Evolutionary conservation across 495 filamentous ascomycete genomes (phyloP), one percentile per base, ranked within the genome.

Genomic region (Pyrenula aspistea): DNA sequence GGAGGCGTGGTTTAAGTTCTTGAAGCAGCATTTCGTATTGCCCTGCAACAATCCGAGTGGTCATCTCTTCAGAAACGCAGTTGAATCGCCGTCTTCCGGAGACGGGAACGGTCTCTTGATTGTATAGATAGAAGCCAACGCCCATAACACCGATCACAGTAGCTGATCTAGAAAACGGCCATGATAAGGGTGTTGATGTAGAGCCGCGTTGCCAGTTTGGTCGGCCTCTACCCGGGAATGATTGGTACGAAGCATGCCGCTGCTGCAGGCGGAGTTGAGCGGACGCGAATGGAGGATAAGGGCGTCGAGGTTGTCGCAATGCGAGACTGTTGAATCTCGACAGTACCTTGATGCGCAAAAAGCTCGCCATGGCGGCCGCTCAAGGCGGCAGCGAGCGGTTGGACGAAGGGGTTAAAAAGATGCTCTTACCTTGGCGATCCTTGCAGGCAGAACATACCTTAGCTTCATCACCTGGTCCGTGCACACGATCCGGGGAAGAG

Each of bases 61-160:
- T 84, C 1, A 63, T 67, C n/a, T 70, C 61, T 21, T 77, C 67
- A 25, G 77, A 78, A 42, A 91, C 72, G 59, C 84, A 82, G 63
- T 92, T 95, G 74, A 97, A 96, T 47, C 91, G 82, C 53, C 78
- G 79, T 20, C 92, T 83, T 2, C 87, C 86, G 8, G 84, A 85
- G 48, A 89, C 68, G 68, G 73, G 56, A 10, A 95, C 91, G 10
- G 75, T 80, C 61, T 97, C 89, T 11, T 86, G 71, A 62, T 95
- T 85, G 63, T 73, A 76, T 51, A 86, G 68, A 68, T 91, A 92
- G 64, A 92, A 82, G 23, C 67, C 61, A 0, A 71, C 60, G 0
- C 66, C 71, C 55, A 70, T 72, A 0, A 67, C 56, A 2, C 62
- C 60, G 12, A 66, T 62, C 12, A 71, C 62, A 21, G 19, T 19